Percentiles rank a stretch among this genome's conserved stretches.
phyloP scores from a whole-genome alignment of 257 asterid genomes.

The Solanum arcanum region DNA sequence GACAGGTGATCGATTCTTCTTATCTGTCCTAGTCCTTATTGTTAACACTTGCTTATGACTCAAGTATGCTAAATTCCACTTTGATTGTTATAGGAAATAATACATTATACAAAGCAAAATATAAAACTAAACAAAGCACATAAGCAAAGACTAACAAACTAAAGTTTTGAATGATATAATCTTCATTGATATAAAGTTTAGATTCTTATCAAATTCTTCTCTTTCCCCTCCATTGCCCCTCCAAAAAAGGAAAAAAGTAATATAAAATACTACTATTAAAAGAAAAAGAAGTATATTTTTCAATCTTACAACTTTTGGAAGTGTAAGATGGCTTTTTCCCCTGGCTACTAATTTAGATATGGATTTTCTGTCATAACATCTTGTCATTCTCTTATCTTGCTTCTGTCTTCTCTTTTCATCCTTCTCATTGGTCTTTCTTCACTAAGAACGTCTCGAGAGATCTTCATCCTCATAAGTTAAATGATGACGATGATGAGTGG shows the following conservation, averaged over 20 bases:
- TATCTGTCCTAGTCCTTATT: neutral
- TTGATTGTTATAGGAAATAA: neutral
- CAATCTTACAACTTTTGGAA: neutral
- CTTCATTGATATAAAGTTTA: neutral
- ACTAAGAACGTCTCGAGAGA: neutral
- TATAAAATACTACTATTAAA: neutral
- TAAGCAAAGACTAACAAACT: neutral
- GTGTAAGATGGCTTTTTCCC: neutral
- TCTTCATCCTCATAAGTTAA: neutral
- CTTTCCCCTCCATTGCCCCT: neutral
- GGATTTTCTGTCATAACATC: constrained; percentile 28
- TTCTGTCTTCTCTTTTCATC: neutral
- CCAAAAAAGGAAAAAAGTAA: neutral
- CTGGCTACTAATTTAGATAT: neutral
- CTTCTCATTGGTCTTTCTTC: neutral
- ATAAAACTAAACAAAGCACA: neutral
- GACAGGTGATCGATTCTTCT: neutral
- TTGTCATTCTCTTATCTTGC: neutral
- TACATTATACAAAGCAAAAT: neutral
- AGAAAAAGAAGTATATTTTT: neutral
- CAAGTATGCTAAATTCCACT: neutral
- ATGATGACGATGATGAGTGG: neutral
- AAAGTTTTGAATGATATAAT: neutral
- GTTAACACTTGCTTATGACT: neutral
- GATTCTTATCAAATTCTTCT: neutral